Base-by-base conservation (phyloP, 2,329 filamentous ascomycete species). In the Diaporthe eres region DNA sequence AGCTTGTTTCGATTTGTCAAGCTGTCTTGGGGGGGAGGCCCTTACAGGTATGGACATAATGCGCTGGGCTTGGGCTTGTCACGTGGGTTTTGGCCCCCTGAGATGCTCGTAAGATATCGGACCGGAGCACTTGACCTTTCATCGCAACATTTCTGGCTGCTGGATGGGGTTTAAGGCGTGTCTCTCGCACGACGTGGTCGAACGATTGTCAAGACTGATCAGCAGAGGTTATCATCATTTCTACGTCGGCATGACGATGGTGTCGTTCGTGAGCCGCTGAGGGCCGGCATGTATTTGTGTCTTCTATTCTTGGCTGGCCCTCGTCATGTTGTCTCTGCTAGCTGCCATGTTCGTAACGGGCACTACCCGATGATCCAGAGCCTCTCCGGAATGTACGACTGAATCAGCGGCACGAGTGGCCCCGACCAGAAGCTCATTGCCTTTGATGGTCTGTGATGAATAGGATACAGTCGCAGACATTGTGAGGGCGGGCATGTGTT, bases 1-100 rank as follows among this genome's bases (percentile, higher is more conserved):
- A 39, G 65, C 49, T 70, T 55, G 65, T 53, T 28, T 68, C 34
- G 15, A 70, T 70, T 70, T 70, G 65, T 70, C 65, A 55, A 70
- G 65, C 31, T 42, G 49, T 28, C n/a, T 55, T 34, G 61, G 42
- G 61, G 61, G 42, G 61, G 42, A 39, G 37, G 25, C 25, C 42
- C 25, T 31, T 44, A 34, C 31, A 60, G n/a, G 53, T 55, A 28
- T 49, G n/a, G 37, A n/a, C 19, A 10, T 25, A 49, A n/a, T n/a
- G 19, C 8, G 19, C 44, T 9, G 28, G 22, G 12, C 37, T 39
- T 39, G 37, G 37, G 37, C 37, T 37, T 55, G 65, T 70, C 65
- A 70, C 65, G 65, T 70, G 65, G 49, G 13, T 28, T 47, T n/a
- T 17, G n/a, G 3, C 13, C 8, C 19, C 44, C 31, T 22, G 13